phyloP scores from a whole-genome alignment of 2,329 filamentous ascomycete species.

The Madurella fahalii region DNA sequence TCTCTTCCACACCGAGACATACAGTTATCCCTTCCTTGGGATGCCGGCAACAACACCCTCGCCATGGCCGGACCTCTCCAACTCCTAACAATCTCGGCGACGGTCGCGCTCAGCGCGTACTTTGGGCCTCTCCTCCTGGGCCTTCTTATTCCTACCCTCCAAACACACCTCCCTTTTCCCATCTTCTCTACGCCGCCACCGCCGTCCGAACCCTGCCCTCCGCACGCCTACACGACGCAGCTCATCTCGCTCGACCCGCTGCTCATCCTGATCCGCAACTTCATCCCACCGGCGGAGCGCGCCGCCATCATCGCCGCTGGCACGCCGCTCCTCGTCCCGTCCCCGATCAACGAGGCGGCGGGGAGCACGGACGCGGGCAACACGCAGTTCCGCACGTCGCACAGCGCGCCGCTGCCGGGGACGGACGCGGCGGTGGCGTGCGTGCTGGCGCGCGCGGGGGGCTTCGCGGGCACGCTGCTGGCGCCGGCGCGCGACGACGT shows the following conservation, averaged over 20 bases:
- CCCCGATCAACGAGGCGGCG: constrained; percentile 25
- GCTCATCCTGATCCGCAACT: constrained; percentile 37
- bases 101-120: background rate
- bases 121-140: background rate
- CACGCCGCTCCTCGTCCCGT: constrained; percentile 31
- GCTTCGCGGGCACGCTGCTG: constrained; percentile 35
- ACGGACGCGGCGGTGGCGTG: constrained; percentile 31
- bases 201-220: background rate
- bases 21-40: background rate
- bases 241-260: constrained; percentile 38
- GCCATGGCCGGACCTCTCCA: background rate
- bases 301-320: constrained; percentile 30
- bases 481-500: constrained; percentile 33
- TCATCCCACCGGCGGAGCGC: constrained; percentile 32
- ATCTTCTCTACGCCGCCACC: background rate
- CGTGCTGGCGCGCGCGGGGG: constrained; percentile 32
- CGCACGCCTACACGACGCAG: constrained; percentile 27
- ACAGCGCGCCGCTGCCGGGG: constrained; percentile 32
- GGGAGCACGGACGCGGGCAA: constrained; percentile 22
- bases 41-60: background rate
- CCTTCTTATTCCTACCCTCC: background rate
- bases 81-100: background rate
- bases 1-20: background rate
- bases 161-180: background rate
- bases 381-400: constrained; percentile 35